Conservation (phyloP, 495 filamentous ascomycete genomes). For the Penicillium egyptiacum region DNA sequence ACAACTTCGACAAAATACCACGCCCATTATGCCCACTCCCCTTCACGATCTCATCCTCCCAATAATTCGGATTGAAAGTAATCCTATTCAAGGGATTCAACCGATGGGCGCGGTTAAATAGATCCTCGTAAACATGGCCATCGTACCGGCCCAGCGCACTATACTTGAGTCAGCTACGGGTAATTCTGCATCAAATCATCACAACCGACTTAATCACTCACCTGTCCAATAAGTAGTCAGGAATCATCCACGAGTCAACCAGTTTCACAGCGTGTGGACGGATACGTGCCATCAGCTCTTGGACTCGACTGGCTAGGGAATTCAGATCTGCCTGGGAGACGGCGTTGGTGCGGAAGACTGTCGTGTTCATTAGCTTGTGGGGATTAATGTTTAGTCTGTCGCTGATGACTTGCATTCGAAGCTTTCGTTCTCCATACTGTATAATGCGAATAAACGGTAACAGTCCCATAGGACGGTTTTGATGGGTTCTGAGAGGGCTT, state of each 20-base stretch:
- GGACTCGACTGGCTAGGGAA: slow-evolving; percentile 33
- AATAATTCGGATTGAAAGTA: slow-evolving; percentile 50
- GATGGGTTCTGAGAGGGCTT: slow-evolving; percentile 24
- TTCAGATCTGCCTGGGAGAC: slow-evolving; percentile 35
- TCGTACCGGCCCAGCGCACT: slow-evolving; percentile 48
- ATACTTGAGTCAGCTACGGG: background rate
- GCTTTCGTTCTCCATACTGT: slow-evolving; percentile 41
- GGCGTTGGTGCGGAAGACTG: slow-evolving; percentile 40
- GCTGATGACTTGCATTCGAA: slow-evolving; percentile 26
- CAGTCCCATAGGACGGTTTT: slow-evolving; percentile 33
- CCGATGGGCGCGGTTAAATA: slow-evolving; percentile 47
- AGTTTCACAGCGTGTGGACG: slow-evolving; percentile 49
- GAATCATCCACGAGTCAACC: slow-evolving; percentile 50
- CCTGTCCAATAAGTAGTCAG: slow-evolving; percentile 50
- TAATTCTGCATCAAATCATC: background rate
- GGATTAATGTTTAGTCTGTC: background rate
- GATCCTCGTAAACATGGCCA: slow-evolving; percentile 51
- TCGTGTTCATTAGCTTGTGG: background rate
- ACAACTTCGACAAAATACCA: slow-evolving; percentile 27
- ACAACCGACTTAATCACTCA: slow-evolving; percentile 1
- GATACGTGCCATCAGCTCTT: slow-evolving; percentile 42
- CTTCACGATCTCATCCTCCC: slow-evolving; percentile 51
- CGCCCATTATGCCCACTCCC: slow-evolving; percentile 32
- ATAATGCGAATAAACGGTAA: slow-evolving; percentile 47
- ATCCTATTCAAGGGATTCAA: slow-evolving; percentile 47